These are phyloP conservation scores for Phytophthora sp. DNA, from an alignment of 352 stramenopile species.

Conservation along the genomic window DNA sequence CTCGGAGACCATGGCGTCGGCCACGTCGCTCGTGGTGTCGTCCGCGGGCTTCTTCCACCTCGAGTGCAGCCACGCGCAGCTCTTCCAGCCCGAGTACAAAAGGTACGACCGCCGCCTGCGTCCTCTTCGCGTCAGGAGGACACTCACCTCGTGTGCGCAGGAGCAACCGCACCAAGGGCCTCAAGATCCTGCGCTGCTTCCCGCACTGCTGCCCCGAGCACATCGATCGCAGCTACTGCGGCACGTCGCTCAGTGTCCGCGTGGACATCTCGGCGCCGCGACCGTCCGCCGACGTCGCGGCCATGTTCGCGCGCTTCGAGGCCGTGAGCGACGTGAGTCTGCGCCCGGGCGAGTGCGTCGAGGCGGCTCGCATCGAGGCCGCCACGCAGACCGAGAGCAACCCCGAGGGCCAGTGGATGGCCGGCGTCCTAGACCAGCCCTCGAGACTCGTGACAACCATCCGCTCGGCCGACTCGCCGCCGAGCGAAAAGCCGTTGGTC, in stretches of 20 bases:
- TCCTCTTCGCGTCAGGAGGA: no score
- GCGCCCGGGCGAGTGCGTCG: constrained; percentile 47
- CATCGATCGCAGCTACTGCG: constrained; percentile 78
- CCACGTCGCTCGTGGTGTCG: constrained; percentile 32
- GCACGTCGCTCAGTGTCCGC: constrained; percentile 55
- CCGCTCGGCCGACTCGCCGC: neutral
- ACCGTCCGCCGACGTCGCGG: constrained; percentile 8
- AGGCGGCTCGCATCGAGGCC: constrained; percentile 39
- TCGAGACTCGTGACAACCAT: constrained; percentile 33
- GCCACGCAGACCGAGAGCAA: constrained; percentile 60
- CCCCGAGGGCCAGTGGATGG: constrained; percentile 64
- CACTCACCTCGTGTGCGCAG: constrained; percentile 15
- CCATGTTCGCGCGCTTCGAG: constrained; percentile 48
- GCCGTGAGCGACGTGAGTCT: constrained; percentile 43
- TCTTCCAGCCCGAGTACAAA: constrained; percentile 78
- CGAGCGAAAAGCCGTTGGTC: constrained; percentile 34
- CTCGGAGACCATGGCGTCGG: neutral
- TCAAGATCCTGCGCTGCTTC: constrained; percentile 77
- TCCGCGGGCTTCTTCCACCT: constrained; percentile 55
- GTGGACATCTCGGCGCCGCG: constrained; percentile 30
- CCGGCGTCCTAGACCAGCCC: constrained; percentile 48
- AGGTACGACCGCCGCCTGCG: constrained; percentile 28
- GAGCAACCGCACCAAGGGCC: constrained; percentile 75
- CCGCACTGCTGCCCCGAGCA: constrained; percentile 77
- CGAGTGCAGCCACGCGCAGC: constrained; percentile 64